Base-by-base conservation (phyloP, 1,284 basidiomycete species). In the Boletus smithii region DNA sequence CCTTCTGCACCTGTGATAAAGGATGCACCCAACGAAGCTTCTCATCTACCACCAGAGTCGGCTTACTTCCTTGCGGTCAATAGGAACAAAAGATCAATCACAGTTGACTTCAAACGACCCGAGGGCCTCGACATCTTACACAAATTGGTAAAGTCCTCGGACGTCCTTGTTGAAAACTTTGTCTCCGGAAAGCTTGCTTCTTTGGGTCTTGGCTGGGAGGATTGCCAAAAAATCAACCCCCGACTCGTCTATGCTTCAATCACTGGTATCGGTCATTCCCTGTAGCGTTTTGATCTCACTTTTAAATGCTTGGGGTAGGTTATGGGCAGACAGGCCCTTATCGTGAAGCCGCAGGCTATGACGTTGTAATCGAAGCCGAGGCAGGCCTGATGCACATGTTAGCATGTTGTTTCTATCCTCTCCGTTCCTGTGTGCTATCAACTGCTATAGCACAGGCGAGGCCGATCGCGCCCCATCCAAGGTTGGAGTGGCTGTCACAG, bases 301-400 rank as follows among this genome's bases (percentile, higher is more conserved):
- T 39, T 42, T 48, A 27, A 55, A 39, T 23, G 11, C 35, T 37
- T 39, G 40, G 27, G 18, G 23, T 46, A 92, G 93, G 93, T 16
- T 97, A 97, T 66, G 95, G 94, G 1, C 93, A 97, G 58, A 94
- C 90, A 0, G 94, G 94, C 1, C 93, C 94, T 5, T 95, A 87
- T 60, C 75, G 84, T 36, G 75, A 81, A 50, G 81, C 85, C 30
- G 87, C 92, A 11, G 94, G 93, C 5, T 95, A 95, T 67, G 92
- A 95, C 64, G 93, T 95, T 23, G 79, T 91, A 27, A 88, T 94
- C 33, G 91, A 94, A 65, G 92, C 84, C 10, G 91, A 95, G 69
- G 92, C 92, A 23, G 93, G 93, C 11, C 69, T 95, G 41, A 95
- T 95, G 91, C 91, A 95, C 68, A 95, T 95, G 85, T 90, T 44